phyloP scores from a whole-genome alignment of 805 yeast species.

The Pichia ethanolica region DNA sequence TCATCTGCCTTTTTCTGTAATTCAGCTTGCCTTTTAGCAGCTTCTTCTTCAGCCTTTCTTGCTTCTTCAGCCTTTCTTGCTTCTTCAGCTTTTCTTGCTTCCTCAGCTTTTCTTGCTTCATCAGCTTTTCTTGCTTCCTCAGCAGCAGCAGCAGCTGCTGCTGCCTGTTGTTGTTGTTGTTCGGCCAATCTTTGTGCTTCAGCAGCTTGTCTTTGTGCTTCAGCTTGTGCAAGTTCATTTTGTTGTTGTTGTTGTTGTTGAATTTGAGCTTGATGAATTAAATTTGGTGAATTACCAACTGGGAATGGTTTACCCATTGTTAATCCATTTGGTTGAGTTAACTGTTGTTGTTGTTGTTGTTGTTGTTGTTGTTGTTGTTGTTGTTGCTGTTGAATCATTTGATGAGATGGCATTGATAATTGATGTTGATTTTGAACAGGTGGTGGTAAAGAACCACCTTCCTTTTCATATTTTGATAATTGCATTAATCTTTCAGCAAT shows the following conservation, averaged over 20 bases:
- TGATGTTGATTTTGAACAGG: constrained; percentile 58
- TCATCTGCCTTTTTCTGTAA: not conserved
- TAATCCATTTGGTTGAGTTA: not conserved
- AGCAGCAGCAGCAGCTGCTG: too few relatives aligned
- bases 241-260: not conserved
- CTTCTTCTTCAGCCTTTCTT: not conserved
- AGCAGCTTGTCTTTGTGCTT: not conserved
- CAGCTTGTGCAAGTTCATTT: not conserved
- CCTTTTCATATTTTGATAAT: constrained; percentile 63
- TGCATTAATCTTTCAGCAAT: constrained; percentile 90
- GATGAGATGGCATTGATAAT: constrained; percentile 31
- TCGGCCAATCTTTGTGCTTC: not conserved
- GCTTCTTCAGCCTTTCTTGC: not conserved
- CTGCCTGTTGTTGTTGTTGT: not conserved
- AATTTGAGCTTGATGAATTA: not conserved
- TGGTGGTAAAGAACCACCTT: constrained; percentile 50
- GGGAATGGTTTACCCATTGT: constrained; percentile 4
- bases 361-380: constrained; percentile 28
- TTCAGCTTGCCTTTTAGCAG: not conserved
- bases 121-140: not conserved
- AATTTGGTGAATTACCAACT: constrained; percentile 4
- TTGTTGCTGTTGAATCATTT: constrained; percentile 31
- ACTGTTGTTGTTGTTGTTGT: constrained; percentile 23
- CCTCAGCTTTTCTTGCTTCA: not conserved
- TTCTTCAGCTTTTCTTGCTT: not conserved